Base-by-base conservation (phyloP, 768 basidiomycete genomes). In the Mycena alexandri region DNA sequence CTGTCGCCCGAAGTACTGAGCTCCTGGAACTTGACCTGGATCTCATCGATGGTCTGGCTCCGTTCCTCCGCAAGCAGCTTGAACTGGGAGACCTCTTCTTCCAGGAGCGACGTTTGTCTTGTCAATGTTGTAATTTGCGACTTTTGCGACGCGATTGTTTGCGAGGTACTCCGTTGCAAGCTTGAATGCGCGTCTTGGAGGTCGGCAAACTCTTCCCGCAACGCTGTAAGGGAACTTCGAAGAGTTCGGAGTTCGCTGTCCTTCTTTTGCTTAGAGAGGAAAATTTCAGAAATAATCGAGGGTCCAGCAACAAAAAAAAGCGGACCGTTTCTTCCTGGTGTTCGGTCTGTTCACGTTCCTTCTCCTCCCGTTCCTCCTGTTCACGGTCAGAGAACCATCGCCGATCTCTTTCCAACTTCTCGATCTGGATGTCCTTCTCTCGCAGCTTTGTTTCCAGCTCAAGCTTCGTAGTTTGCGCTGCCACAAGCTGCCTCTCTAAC, bases 351-450 rank as follows among this genome's bases (percentile, higher is more conserved):
- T 92, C 87, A 12, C 75, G 76, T 63, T 92, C 89, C 76, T 87
- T 91, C 76, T 90, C 90, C 64, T 89, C 87, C 24, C 87, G 80
- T 67, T 93, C 91, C 42, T 89, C 87, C 54, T 84, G 81, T 75
- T 93, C 93, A 5, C 89, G 77, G 68, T 93, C 91, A 0, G 89
- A 80, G 55, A 93, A 83, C 81, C 84, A 93, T 19, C 90, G 80
- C 42, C 92, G 80, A 73, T 94, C 93, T 19, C 85, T 80, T 72
- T 93, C 91, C 12, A 95, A 81, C 48, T 87, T 79, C 47, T 92
- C 91, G 29, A 94, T 84, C 24, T 79, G 75, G 1, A 83, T 69
- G 3, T 92, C 90, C 73, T 86, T 87, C 76, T 93, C 90, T 36
- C 89, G 82, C 5, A 93, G 79, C 74, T 89, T 89, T 14, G 85